These are phyloP conservation scores for Leptographium flavum DNA, from an alignment of 2,329 filamentous ascomycete species.

Conservation along the genomic window DNA sequence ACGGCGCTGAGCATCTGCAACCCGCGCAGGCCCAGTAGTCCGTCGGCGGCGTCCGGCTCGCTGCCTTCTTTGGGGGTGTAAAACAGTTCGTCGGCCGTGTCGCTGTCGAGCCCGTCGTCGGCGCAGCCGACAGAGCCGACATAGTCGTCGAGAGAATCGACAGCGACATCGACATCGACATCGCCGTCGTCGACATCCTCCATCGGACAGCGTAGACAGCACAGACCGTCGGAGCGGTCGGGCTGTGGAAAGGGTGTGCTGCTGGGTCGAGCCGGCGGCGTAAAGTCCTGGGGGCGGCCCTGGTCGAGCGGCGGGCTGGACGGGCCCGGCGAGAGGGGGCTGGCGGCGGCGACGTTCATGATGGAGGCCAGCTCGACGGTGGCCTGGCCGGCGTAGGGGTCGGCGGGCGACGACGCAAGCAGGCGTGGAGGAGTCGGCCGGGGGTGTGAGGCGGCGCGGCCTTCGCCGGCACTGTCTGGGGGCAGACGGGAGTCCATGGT, in stretches of 20 bases:
- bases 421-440: not conserved
- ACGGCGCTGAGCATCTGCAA: not conserved
- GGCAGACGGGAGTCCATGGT: conserved; percentile 3
- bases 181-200: conserved; percentile 16
- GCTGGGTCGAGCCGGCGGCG: conserved; percentile 38
- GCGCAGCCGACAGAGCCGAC: not conserved
- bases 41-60: conserved; percentile 7
- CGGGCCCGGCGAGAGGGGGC: conserved; percentile 38
- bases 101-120: not conserved
- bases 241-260: conserved; percentile 46
- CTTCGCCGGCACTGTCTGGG: not conserved
- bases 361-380: conserved; percentile 28
- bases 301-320: conserved; percentile 36
- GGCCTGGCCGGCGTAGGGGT: conserved; percentile 22
- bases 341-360: conserved; percentile 35
- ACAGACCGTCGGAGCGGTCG: conserved; percentile 30
- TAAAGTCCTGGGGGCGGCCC: conserved; percentile 29
- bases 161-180: conserved; percentile 11
- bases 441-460: not conserved
- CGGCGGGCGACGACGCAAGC: conserved; percentile 12
- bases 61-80: conserved; percentile 6
- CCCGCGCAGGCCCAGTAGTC: not conserved
- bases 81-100: not conserved
- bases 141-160: conserved; percentile 4
- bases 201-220: conserved; percentile 24